Evolutionary conservation across 345 rosid species (phyloP).

Genomic region (Cochlearia excelsa): DNA sequence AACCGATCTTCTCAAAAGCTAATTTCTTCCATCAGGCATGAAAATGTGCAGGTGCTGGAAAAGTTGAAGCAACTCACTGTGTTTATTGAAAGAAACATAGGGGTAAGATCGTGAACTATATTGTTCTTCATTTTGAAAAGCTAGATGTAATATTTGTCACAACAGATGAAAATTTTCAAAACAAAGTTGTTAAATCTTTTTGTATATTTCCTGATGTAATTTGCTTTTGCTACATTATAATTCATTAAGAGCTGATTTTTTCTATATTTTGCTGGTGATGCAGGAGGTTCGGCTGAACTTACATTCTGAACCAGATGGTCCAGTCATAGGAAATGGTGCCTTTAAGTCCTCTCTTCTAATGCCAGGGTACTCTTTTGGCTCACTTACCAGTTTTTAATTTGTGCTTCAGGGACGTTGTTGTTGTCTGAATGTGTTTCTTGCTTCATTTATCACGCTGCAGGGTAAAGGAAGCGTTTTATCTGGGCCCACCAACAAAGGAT

Average conservation of each 20-base stretch:
- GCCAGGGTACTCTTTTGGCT: conserved; percentile 64
- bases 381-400: conserved; percentile 3
- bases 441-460: conserved; percentile 43
- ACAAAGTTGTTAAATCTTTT: conserved; percentile 8
- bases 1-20: conserved; percentile 26
- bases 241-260: conserved; percentile 14
- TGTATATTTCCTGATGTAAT: conserved; percentile 10
- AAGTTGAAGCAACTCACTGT: conserved; percentile 86
- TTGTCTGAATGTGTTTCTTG: conserved; percentile 9
- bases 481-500: conserved; percentile 79
- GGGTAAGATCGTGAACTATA: conserved; percentile 50
- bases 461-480: conserved; percentile 78
- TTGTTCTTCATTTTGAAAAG: conserved; percentile 9
- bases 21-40: conserved; percentile 67
- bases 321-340: conserved; percentile 82
- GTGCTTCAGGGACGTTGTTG: conserved; percentile 8
- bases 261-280: conserved; percentile 13
- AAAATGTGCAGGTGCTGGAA: conserved; percentile 77
- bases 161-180: background rate
- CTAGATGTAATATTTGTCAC: background rate
- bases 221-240: conserved; percentile 1
- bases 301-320: conserved; percentile 94
- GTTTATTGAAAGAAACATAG: conserved; percentile 77
- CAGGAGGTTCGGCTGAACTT: conserved; percentile 77
- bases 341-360: conserved; percentile 70